phyloP scores from a whole-genome alignment of 2,329 filamentous ascomycete species.

The Nemania bipapillata region DNA sequence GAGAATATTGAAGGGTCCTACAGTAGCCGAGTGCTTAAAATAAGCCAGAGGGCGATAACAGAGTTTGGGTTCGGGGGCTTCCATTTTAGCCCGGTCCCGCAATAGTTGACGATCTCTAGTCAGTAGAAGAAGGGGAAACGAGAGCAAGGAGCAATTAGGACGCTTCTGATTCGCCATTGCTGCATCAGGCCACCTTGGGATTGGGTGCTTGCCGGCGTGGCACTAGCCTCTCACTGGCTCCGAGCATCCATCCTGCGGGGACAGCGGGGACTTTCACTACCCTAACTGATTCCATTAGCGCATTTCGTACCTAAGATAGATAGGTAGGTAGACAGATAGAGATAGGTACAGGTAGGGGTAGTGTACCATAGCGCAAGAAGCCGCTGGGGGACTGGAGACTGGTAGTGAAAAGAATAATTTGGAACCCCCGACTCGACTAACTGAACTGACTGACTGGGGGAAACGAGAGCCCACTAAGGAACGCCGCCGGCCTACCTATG shows the following conservation, averaged over 20 bases:
- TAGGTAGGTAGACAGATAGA: neutral
- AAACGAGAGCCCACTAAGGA: constrained; percentile 15
- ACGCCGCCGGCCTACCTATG: constrained; percentile 11
- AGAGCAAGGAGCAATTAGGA: constrained; percentile 21
- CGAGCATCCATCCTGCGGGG: constrained; percentile 23
- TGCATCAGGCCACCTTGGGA: constrained; percentile 29
- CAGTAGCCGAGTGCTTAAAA: constrained; percentile 1
- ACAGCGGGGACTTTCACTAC: constrained; percentile 18
- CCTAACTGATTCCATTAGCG: neutral
- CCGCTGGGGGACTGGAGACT: too few species aligned
- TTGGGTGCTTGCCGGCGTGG: constrained; percentile 21
- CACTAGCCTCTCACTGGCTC: constrained; percentile 32
- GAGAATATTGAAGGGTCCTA: neutral
- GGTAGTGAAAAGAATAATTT: constrained; percentile 33
- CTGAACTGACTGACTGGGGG: too few species aligned
- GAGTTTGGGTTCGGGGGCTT: constrained; percentile 23
- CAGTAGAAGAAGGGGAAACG: neutral
- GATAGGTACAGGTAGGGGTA: neutral
- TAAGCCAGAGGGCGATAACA: neutral
- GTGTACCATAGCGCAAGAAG: too few species aligned
- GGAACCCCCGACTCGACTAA: constrained; percentile 13
- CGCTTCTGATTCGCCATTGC: constrained; percentile 31
- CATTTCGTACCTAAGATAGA: neutral
- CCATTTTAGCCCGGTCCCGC: constrained; percentile 33
- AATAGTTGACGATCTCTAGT: neutral